Evolutionary conservation across 768 basidiomycete species (phyloP).

Genomic region (Russula compacta): DNA sequence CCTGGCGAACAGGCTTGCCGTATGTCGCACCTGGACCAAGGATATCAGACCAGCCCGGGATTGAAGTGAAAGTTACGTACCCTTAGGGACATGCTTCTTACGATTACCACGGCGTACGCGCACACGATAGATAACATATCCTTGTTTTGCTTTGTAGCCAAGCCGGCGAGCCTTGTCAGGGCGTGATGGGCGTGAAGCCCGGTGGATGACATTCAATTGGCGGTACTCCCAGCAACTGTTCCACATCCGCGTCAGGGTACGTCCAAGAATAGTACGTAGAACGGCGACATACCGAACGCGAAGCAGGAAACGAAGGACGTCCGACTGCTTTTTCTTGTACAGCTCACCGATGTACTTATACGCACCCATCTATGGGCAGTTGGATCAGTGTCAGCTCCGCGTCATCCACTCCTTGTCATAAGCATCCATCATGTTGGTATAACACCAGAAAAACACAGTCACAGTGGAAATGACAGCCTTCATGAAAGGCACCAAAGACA

Average conservation of each 20-base stretch:
- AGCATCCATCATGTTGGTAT: constrained; percentile 26
- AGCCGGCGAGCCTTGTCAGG: constrained; percentile 98
- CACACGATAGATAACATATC: constrained; percentile 95
- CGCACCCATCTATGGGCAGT: constrained; percentile 69
- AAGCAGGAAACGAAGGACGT: constrained; percentile 95
- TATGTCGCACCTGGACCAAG: constrained; percentile 73
- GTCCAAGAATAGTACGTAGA: background rate
- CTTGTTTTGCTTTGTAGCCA: constrained; percentile 99
- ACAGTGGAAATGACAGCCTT: background rate
- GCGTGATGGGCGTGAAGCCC: constrained; percentile 94
- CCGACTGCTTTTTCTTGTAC: constrained; percentile 97
- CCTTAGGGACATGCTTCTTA: constrained; percentile 98
- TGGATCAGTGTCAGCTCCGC: constrained; percentile 19
- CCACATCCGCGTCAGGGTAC: constrained; percentile 4
- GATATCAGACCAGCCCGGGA: background rate
- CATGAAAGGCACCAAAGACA: background rate
- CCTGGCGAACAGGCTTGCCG: constrained; percentile 98
- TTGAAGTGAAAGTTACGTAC: constrained; percentile 33
- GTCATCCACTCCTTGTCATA: constrained; percentile 6
- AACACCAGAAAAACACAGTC: background rate
- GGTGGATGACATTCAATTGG: constrained; percentile 96
- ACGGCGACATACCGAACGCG: constrained; percentile 70
- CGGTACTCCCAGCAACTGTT: constrained; percentile 96
- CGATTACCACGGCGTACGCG: constrained; percentile 97
- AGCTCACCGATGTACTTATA: constrained; percentile 97